Conservation (phyloP, 352 stramenopile species). For the Globisporangium viniferum region DNA sequence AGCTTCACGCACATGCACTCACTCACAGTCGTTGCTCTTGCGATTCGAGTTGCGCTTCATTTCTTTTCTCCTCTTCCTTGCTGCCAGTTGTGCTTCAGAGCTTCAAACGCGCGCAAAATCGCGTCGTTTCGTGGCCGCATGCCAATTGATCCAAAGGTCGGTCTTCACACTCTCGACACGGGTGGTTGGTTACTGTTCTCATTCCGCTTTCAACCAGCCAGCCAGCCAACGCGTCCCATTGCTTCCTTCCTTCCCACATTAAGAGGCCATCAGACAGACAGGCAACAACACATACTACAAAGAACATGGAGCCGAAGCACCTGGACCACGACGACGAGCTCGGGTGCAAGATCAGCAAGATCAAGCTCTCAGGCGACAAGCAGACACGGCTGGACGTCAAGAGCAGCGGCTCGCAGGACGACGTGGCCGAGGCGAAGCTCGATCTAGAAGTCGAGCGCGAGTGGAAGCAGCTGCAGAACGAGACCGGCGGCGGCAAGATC, state of each 20-base stretch:
- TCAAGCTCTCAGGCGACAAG: constrained; percentile 62
- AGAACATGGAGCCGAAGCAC: constrained; percentile 65
- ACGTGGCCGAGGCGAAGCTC: constrained; percentile 64
- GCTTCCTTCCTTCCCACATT: neutral
- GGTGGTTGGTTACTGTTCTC: constrained; percentile 13
- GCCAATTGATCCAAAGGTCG: neutral
- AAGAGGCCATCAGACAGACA: neutral
- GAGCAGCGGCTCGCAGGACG: constrained; percentile 25
- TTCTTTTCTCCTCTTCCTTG: neutral
- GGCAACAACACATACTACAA: neutral
- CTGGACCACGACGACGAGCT: constrained; percentile 54
- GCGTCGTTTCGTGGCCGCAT: neutral
- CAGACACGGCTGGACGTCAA: constrained; percentile 42
- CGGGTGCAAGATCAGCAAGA: constrained; percentile 60
- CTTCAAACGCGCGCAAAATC: neutral
- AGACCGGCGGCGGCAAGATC: constrained; percentile 52
- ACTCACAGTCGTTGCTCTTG: constrained; percentile 5
- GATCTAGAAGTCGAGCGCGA: constrained; percentile 82
- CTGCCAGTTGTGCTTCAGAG: neutral
- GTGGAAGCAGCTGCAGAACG: constrained; percentile 76
- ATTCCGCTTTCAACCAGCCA: neutral
- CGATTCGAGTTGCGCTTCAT: constrained; percentile 9
- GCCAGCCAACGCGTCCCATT: neutral
- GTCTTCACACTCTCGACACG: neutral
- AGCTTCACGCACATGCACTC: too few relatives aligned